Evolutionary conservation across 179 eudicot species (phyloP).

Genomic region (Corrigiola litoralis): DNA sequence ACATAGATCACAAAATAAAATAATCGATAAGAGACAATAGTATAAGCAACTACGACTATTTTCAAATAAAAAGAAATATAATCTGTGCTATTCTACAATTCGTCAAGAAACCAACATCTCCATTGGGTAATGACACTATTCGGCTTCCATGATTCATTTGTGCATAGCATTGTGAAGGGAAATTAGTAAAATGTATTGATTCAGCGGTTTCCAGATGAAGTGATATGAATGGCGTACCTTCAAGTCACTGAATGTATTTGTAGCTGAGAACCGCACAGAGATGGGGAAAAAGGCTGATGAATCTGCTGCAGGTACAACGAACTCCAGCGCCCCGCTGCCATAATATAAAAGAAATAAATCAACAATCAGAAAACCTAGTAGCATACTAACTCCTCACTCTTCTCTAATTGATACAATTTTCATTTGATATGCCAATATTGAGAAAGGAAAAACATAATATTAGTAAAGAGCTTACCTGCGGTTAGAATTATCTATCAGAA

Average conservation of each 20-base stretch:
- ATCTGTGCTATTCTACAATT: too few species aligned
- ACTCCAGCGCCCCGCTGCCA: conserved; percentile 90
- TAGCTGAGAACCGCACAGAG: conserved; percentile 75
- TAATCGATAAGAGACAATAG: background rate
- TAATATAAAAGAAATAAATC: background rate
- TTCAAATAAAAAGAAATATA: background rate
- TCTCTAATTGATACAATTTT: background rate
- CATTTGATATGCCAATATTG: background rate
- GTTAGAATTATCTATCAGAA: conserved; percentile 88
- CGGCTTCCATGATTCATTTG: background rate
- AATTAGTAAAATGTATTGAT: background rate
- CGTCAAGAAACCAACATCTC: too few species aligned
- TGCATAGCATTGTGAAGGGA: background rate
- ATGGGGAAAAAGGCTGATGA: conserved; percentile 89
- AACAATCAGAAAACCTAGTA: background rate
- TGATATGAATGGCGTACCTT: conserved; percentile 43
- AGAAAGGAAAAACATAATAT: background rate
- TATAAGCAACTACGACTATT: background rate
- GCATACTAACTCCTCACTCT: background rate
- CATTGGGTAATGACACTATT: too few species aligned
- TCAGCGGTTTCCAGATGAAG: background rate
- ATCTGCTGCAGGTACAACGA: conserved; percentile 84
- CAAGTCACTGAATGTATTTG: conserved; percentile 75
- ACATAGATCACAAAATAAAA: background rate
- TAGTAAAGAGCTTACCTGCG: conserved; percentile 54